Percentiles rank a stretch among this genome's conserved stretches.
Conservation (phyloP, 768 basidiomycete species). For the Macrolepiota dolichaula region DNA sequence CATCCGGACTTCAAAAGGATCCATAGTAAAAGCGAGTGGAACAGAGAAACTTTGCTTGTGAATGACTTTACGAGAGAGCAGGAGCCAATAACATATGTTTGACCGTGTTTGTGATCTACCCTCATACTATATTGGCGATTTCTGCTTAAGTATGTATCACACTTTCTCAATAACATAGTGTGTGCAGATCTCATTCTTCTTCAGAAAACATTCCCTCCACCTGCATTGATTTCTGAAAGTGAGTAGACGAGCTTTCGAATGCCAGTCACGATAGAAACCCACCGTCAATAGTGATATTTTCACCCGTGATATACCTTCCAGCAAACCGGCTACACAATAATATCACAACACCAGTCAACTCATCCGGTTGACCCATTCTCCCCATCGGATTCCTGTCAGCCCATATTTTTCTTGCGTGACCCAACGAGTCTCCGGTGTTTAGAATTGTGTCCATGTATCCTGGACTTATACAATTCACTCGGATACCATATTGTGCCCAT, state of each 20-base stretch:
- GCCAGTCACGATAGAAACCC: conserved; percentile 5
- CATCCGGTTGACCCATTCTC: conserved; percentile 37
- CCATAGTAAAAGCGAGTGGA: conserved; percentile 20
- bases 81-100: background rate
- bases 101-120: background rate
- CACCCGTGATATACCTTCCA: conserved; percentile 41
- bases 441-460: conserved; percentile 42
- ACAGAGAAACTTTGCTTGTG: background rate
- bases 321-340: conserved; percentile 36
- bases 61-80: background rate
- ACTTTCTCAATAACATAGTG: background rate
- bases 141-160: background rate
- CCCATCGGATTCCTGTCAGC: conserved; percentile 37
- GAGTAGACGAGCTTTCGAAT: background rate
- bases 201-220: background rate
- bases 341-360: conserved; percentile 35
- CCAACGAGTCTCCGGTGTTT: conserved; percentile 31
- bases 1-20: conserved; percentile 39
- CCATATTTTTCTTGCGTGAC: conserved; percentile 32
- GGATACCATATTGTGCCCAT: conserved; percentile 38
- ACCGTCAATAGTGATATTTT: conserved; percentile 41
- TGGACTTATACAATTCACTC: conserved; percentile 40
- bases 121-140: background rate
- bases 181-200: background rate
- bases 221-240: background rate